Conservation (phyloP, 1,139 yeast species). For the Waltiozyma sp. region DNA sequence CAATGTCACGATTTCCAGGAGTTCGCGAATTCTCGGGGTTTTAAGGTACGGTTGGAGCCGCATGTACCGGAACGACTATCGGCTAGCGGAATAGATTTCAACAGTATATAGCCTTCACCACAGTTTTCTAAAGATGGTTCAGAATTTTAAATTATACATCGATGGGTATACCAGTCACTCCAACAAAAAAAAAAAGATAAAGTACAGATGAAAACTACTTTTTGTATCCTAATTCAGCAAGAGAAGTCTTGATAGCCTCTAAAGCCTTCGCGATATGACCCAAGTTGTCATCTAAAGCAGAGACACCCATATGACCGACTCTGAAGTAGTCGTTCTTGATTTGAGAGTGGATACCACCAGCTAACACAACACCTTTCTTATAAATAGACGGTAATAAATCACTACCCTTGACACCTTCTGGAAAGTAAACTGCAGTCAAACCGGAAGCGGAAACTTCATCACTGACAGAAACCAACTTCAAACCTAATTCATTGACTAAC, state of each 20-base stretch:
- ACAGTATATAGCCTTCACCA: too few relatives aligned
- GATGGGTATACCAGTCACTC: neutral
- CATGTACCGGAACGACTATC: too few relatives aligned
- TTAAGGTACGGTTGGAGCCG: too few relatives aligned
- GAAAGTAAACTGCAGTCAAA: conserved; percentile 77
- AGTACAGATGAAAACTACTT: conserved; percentile 1
- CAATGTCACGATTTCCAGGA: too few relatives aligned
- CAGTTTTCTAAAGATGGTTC: too few relatives aligned
- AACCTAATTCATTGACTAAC: conserved; percentile 45
- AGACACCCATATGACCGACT: conserved; percentile 91
- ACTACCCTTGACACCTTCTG: conserved; percentile 61
- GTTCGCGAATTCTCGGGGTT: too few relatives aligned
- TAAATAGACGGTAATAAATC: conserved; percentile 49
- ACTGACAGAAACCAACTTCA: conserved; percentile 53
- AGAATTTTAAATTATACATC: neutral
- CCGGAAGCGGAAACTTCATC: conserved; percentile 74
- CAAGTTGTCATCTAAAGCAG: conserved; percentile 30
- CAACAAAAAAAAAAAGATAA: neutral
- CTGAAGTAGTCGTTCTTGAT: conserved; percentile 78
- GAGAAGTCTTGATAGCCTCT: conserved; percentile 28
- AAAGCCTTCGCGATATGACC: conserved; percentile 31
- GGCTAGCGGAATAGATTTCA: too few relatives aligned
- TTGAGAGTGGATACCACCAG: conserved; percentile 85
- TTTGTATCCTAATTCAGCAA: conserved; percentile 32
- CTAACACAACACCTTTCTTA: conserved; percentile 64